Conservation (phyloP, 129 eudicot genomes). For the Daucus carota region DNA sequence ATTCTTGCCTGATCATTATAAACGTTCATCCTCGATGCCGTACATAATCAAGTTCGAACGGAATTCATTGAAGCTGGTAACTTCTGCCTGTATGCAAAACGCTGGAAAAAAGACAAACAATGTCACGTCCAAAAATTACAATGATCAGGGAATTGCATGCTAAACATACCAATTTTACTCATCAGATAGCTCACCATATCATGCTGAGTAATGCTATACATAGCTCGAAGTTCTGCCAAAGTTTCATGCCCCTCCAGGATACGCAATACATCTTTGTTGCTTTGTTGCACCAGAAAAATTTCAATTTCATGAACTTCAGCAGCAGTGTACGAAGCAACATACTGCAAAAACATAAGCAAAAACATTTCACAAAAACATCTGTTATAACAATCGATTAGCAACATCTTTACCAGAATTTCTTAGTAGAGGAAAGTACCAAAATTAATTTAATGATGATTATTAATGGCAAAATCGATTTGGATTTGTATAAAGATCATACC, state of each 20-base stretch:
- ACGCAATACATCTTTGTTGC: conserved; percentile 30
- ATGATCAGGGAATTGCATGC: neutral
- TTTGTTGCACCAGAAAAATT: conserved; percentile 36
- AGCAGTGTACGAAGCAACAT: conserved; percentile 41
- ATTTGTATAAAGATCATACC: conserved; percentile 22
- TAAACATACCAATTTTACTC: neutral
- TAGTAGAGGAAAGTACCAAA: neutral
- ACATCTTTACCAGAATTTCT: neutral
- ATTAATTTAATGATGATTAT: neutral
- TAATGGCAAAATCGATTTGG: neutral
- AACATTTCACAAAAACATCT: neutral
- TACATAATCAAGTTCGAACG: neutral
- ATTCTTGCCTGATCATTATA: neutral
- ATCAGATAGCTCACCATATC: conserved; percentile 43
- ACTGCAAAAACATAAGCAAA: conserved; percentile 29
- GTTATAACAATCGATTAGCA: neutral
- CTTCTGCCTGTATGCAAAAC: conserved; percentile 68
- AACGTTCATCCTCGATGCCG: neutral
- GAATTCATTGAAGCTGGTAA: conserved; percentile 11
- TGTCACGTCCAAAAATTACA: conserved; percentile 1
- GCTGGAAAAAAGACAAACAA: conserved; percentile 32
- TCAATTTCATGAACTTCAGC: conserved; percentile 44
- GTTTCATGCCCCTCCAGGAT: conserved; percentile 43
- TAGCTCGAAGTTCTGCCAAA: conserved; percentile 39
- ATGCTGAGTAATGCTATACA: conserved; percentile 23